These are phyloP conservation scores for Triglochin maritima DNA, from an alignment of 106 monocot genomes.

Conservation along the genomic window DNA sequence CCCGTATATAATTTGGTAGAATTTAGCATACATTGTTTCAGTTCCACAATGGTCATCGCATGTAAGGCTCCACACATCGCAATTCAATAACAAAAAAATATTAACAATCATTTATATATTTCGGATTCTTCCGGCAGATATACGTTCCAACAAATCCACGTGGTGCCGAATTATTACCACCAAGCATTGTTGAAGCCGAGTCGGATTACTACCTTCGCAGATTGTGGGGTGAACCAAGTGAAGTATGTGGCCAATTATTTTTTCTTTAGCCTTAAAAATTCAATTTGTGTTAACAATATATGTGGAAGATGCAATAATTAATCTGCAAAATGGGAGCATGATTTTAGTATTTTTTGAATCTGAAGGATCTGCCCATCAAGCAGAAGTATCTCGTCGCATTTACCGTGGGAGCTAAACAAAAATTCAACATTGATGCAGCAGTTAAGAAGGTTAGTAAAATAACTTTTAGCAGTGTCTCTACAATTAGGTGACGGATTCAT, in stretches of 20 bases:
- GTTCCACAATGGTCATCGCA: too few relatives aligned
- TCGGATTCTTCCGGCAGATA: conserved; percentile 12
- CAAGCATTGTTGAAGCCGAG: conserved; percentile 32
- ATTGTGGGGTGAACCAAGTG: conserved; percentile 43
- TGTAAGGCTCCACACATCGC: too few relatives aligned
- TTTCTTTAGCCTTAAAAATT: background rate
- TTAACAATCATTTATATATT: background rate
- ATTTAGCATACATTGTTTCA: too few relatives aligned
- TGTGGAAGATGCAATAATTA: background rate
- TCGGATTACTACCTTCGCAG: conserved; percentile 34
- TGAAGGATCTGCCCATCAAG: conserved; percentile 48
- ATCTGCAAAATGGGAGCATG: background rate
- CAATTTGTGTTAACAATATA: background rate
- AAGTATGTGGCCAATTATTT: conserved; percentile 19
- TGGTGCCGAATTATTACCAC: conserved; percentile 39
- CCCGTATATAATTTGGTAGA: too few relatives aligned
- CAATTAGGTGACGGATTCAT: background rate
- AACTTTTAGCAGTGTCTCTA: background rate
- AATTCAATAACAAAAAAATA: background rate
- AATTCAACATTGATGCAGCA: conserved; percentile 51
- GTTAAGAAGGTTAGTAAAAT: conserved; percentile 52
- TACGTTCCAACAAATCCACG: conserved; percentile 37
- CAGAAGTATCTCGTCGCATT: conserved; percentile 70
- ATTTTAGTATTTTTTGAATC: background rate
- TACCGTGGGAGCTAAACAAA: conserved; percentile 60